Evolutionary conservation across 106 monocot genomes (phyloP).

Genomic region (Dendrobium officinale): DNA sequence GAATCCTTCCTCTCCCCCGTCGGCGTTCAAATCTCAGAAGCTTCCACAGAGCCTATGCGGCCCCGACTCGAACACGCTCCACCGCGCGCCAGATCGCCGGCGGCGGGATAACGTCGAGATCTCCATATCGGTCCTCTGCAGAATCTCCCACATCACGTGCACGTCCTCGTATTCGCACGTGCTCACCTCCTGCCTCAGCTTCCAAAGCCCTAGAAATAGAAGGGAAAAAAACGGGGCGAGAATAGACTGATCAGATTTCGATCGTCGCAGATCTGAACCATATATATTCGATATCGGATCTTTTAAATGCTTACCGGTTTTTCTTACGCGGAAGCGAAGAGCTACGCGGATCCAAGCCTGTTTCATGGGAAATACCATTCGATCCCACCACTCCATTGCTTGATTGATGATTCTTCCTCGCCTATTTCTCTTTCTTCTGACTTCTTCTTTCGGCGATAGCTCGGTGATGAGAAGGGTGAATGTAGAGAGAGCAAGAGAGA

Average conservation of each 20-base stretch:
- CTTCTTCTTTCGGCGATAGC: too few relatives aligned
- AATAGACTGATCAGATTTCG: not conserved
- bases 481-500: too few relatives aligned
- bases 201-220: not conserved
- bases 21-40: not conserved
- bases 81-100: not conserved
- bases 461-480: too few relatives aligned
- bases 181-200: slow-evolving; percentile 25
- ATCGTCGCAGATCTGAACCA: not conserved
- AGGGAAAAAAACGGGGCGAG: not conserved
- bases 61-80: not conserved
- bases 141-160: slow-evolving; percentile 42
- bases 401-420: too few relatives aligned
- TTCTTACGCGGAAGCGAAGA: not conserved
- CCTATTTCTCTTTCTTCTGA: too few relatives aligned
- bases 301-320: not conserved
- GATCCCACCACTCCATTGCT: not conserved
- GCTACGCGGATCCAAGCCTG: not conserved
- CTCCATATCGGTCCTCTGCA: slow-evolving; percentile 6
- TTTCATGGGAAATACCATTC: not conserved
- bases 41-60: not conserved
- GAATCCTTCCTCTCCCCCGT: not conserved
- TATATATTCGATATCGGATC: not conserved
- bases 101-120: too few relatives aligned
- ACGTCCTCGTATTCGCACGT: slow-evolving; percentile 41